phyloP scores from a whole-genome alignment of 495 filamentous ascomycete species.

The Penicillium soppii region DNA sequence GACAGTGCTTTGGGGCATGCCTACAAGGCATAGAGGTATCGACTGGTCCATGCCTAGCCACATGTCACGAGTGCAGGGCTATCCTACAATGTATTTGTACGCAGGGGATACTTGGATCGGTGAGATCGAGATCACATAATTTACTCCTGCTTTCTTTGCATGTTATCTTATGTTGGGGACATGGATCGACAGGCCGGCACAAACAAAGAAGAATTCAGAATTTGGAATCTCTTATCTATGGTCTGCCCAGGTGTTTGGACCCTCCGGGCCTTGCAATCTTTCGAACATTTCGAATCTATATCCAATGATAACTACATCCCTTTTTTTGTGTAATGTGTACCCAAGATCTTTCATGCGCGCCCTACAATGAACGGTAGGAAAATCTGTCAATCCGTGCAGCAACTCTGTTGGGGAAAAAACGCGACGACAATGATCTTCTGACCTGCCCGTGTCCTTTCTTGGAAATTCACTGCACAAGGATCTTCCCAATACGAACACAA shows the following conservation, averaged over 20 bases:
- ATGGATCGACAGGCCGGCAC: neutral
- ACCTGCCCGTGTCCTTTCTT: neutral
- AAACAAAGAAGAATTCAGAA: neutral
- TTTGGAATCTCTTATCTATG: neutral
- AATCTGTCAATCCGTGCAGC: neutral
- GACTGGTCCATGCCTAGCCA: neutral
- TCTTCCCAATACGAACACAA: neutral
- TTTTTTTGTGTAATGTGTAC: neutral
- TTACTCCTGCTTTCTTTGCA: neutral
- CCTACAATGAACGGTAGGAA: neutral
- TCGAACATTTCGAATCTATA: neutral
- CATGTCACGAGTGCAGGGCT: neutral
- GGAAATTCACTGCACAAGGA: neutral
- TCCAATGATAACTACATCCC: neutral
- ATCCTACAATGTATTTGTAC: neutral
- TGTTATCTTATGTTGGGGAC: neutral
- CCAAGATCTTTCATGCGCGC: neutral
- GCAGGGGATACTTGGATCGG: neutral
- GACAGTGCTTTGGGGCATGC: neutral
- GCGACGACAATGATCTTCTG: slow-evolving; percentile 1
- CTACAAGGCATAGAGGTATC: neutral
- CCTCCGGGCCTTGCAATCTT: neutral
- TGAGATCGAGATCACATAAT: neutral
- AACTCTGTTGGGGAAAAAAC: neutral
- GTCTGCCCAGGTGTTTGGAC: too few relatives aligned